These are phyloP conservation scores for Phytophthora pistaciae DNA, from an alignment of 352 stramenopile species.

Conservation along the genomic window DNA sequence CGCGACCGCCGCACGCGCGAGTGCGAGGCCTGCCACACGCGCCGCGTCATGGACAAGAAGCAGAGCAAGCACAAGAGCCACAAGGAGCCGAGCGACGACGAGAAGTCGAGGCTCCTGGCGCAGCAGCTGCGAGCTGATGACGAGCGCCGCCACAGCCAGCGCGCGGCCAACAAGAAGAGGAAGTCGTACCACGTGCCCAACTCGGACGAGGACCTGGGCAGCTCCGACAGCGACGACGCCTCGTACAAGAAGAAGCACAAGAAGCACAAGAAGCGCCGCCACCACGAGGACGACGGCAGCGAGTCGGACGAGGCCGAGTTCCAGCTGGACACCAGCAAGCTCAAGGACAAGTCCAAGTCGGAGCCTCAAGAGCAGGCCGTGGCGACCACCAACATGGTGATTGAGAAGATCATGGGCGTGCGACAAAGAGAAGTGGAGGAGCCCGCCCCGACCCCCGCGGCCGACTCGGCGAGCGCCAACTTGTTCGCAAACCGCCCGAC, in stretches of 20 bases:
- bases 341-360: constrained; percentile 34
- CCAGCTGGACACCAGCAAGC: constrained; percentile 40
- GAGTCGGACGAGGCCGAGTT: constrained; percentile 62
- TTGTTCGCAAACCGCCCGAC: constrained; percentile 51
- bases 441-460: constrained; percentile 10
- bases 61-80: constrained; percentile 21
- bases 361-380: constrained; percentile 9
- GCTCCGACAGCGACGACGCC: constrained; percentile 48
- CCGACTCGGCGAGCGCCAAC: constrained; percentile 45
- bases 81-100: constrained; percentile 34
- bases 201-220: constrained; percentile 82
- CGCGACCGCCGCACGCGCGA: constrained; percentile 44
- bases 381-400: constrained; percentile 70
- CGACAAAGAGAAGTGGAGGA: constrained; percentile 58
- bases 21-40: constrained; percentile 53
- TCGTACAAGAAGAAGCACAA: constrained; percentile 42
- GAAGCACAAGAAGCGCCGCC: constrained; percentile 32
- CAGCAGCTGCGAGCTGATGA: constrained; percentile 26
- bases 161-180: constrained; percentile 69
- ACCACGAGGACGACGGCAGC: constrained; percentile 40
- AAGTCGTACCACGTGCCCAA: constrained; percentile 86
- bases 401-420: constrained; percentile 91
- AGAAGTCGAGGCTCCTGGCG: constrained; percentile 27
- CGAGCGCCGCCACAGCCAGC: constrained; percentile 64
- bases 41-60: constrained; percentile 40